These are phyloP conservation scores for Chrysochromulina parva DNA, from an alignment of 78 protist genomes.

Conservation along the genomic window DNA sequence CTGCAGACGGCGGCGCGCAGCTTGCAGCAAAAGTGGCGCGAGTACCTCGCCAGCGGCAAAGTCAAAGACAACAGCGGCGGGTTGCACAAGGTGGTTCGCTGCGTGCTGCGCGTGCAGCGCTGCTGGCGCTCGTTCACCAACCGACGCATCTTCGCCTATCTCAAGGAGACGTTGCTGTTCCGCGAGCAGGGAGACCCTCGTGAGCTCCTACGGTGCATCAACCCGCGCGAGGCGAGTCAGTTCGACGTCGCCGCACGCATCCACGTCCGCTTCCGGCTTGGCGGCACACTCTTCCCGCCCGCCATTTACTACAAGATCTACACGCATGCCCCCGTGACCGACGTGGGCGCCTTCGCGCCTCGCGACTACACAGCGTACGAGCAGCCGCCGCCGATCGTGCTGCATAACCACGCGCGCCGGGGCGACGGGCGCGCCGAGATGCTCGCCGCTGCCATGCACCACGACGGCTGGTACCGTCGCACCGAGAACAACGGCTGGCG, in stretches of 20 bases:
- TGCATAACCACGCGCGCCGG: background rate
- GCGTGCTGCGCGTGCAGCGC: background rate
- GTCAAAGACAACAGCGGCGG: too few species aligned
- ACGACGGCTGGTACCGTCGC: background rate
- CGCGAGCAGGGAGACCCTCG: conserved; percentile 19
- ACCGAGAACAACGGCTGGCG: conserved; percentile 29
- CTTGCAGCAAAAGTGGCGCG: background rate
- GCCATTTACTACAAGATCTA: background rate
- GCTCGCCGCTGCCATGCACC: too few species aligned
- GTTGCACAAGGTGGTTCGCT: too few species aligned
- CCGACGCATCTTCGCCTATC: background rate
- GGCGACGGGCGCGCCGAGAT: background rate
- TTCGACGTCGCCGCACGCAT: background rate
- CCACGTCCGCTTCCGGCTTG: conserved; percentile 26
- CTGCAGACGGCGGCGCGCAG: background rate
- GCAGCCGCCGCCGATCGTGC: background rate
- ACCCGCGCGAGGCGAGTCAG: conserved; percentile 13
- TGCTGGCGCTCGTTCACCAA: background rate
- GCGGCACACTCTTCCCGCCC: background rate
- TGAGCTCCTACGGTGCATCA: background rate
- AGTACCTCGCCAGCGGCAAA: background rate
- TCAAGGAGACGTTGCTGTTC: background rate
- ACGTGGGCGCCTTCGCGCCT: conserved; percentile 2
- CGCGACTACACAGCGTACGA: background rate
- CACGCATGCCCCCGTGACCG: conserved; percentile 3